Evolutionary conservation across 495 filamentous ascomycete genomes (phyloP).

Genomic region (Aspergillus diversus): DNA sequence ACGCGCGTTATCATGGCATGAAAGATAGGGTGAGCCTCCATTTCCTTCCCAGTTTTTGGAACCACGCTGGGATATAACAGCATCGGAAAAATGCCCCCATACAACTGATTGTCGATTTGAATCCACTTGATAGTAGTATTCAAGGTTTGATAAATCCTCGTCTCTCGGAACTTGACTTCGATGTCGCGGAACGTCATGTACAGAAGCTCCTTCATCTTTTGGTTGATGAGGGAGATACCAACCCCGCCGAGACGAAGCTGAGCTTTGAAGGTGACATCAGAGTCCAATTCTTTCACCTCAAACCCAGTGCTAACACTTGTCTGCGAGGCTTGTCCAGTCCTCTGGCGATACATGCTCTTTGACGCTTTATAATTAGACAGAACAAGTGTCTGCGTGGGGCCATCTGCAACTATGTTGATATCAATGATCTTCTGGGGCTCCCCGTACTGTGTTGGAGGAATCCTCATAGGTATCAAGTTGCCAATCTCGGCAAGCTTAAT

Average conservation of each 20-base stretch:
- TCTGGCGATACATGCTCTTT: conserved; percentile 93
- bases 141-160: conserved; percentile 87
- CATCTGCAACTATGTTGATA: conserved; percentile 92
- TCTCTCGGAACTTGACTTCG: conserved; percentile 88
- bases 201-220: conserved; percentile 86
- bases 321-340: conserved; percentile 58
- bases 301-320: conserved; percentile 71
- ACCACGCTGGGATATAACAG: conserved; percentile 98
- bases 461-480: conserved; percentile 87
- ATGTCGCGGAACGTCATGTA: conserved; percentile 95
- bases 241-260: conserved; percentile 87
- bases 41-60: conserved; percentile 95
- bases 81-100: conserved; percentile 97
- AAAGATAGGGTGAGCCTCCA: conserved; percentile 93
- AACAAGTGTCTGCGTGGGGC: conserved; percentile 91
- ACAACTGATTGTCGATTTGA: conserved; percentile 98
- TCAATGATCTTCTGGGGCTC: conserved; percentile 82
- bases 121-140: conserved; percentile 95
- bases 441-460: conserved; percentile 60
- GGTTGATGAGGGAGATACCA: conserved; percentile 91
- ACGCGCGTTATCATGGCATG: conserved; percentile 90
- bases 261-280: conserved; percentile 83
- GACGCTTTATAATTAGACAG: conserved; percentile 93
- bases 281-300: conserved; percentile 90
- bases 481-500: conserved; percentile 96